Base-by-base conservation (phyloP, 2,329 filamentous ascomycete species). In the Apiospora aurea region DNA sequence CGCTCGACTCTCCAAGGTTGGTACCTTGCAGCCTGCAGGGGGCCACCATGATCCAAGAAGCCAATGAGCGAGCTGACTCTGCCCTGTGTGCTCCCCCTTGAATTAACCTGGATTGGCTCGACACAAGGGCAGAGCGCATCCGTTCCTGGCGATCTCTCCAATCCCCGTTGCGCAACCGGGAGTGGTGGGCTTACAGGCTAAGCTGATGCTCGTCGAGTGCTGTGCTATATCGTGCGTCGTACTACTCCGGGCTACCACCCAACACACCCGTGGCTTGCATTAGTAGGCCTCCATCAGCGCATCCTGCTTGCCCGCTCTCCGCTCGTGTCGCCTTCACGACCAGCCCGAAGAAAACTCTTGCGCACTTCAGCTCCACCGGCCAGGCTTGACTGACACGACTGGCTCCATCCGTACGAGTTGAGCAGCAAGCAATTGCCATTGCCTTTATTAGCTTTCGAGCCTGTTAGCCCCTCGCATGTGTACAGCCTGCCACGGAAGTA, bases 11-110 rank as follows among this genome's bases (percentile, higher is more conserved):
- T 69, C 57, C 57, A 64, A 41, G 21, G 57, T 64, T 41, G 34
- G 57, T 64, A 69, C 68, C 68, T 69, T 69, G 47, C 68, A 69
- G 68, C 68, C 38, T 64, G 68, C 68, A 69, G 68, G 68, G 68
- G 57, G 21, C 41, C 57, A 34, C 57, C 57, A 64, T 64, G 57
- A 64, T 41, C 10, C 57, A 41, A 64, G 57, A 41, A 64, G 57
- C 57, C 57, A 64, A 64, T 64, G 57, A 7, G 57, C 3, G 21
- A 11, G 57, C 34, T 34, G 21, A 11, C 21, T 64, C 21, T 64
- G 34, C 34, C 29, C 57, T 38, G 34, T 41, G 53, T 16, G 34
- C 57, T n/a, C n/a, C 53, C 29, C 57, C 57, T 64, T 5, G 57
- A 64, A 64, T 64, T 41, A 41, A 64, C 41, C 44, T 49, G 67